phyloP scores from a whole-genome alignment of 257 asterid species.

The Petunia axillaris region DNA sequence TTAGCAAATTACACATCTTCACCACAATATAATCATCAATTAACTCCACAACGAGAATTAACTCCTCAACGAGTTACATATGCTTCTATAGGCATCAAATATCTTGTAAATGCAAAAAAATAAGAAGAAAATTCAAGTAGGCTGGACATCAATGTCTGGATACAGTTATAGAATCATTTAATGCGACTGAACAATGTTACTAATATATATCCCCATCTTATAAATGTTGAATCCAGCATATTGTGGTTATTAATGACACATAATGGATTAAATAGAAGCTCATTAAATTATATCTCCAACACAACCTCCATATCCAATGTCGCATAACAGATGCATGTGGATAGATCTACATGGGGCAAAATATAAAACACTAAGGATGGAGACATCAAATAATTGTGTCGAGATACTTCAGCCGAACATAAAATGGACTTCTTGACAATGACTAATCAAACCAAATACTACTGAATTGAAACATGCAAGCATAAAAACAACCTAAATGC shows the following conservation, averaged over 20 bases:
- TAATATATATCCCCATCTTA: neutral
- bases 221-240: neutral
- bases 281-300: neutral
- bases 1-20: neutral
- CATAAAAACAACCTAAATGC: neutral
- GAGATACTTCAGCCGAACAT: neutral
- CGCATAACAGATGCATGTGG: neutral
- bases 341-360: neutral
- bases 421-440: neutral
- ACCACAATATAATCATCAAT: neutral
- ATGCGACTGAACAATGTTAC: neutral
- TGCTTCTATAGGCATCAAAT: neutral
- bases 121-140: neutral
- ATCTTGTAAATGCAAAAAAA: neutral
- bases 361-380: neutral
- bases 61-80: neutral
- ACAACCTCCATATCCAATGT: neutral
- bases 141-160: neutral
- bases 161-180: neutral
- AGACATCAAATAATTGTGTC: neutral
- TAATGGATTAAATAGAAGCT: neutral
- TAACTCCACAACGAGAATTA: neutral
- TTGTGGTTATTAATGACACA: neutral
- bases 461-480: neutral
- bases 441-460: neutral